Evolutionary conservation across 2,329 filamentous ascomycete species (phyloP), one percentile per base, ranked within the genome.

Genomic region (Fusarium coicis): DNA sequence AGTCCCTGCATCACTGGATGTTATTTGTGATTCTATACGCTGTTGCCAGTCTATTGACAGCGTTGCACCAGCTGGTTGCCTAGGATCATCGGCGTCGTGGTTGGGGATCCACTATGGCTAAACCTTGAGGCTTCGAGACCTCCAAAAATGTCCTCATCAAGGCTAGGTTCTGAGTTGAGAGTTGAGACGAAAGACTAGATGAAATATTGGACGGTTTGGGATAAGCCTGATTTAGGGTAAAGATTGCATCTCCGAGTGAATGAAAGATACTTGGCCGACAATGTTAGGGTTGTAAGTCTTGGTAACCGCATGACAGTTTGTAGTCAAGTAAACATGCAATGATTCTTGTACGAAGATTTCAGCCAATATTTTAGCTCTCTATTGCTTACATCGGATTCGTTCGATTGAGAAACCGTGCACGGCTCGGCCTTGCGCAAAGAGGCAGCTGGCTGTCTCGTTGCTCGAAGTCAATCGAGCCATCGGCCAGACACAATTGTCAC

Each of bases 131-230:
- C 7, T n/a, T 28, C 49, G 4, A 28, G 1, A 28, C 2, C 49
- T 26, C 34, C 23, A 16, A 54, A 39, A 30, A 18, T 0, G 34
- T 30, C 19, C 34, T 18, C 15, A 21, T 28, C 10, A 30, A 30
- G 19, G 19, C 3, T 19, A 23, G n/a, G 2, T 36, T 26, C 12
- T 8, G 11, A 4, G 1, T 34, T 5, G 3, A 26, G 11, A 4
- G 1, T 26, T 6, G 3, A 36, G 18, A 36, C 18, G 2, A 21
- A 19, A 15, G 2, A 0, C 9, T 19, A 10, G 30, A 19, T 14
- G 8, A 15, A 26, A 14, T 0, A 1, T 0, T 15, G 4, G 14
- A 28, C 19, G 44, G 4, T 5, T 47, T 30, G 10, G 26, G 26
- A 21, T 11, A 21, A 5, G 44, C 6, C 6, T 47, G 10, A 16